Conservation (phyloP, 1,284 basidiomycete species). For the Cutaneotrichosporon sp. region DNA sequence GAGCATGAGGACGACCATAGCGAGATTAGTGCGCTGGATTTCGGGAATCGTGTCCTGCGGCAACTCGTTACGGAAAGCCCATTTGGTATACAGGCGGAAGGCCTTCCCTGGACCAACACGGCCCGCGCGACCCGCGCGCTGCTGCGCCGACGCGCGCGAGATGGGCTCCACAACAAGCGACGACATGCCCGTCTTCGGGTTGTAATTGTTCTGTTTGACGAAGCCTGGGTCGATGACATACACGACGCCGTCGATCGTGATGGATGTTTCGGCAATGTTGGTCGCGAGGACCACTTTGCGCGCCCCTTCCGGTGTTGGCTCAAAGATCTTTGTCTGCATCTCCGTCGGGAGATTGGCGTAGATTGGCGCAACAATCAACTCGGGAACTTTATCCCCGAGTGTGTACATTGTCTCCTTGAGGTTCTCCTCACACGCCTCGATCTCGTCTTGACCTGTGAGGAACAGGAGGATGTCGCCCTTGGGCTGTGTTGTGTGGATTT, state of each 20-base stretch:
- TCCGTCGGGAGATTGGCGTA: slow-evolving; percentile 97
- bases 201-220: slow-evolving; percentile 96
- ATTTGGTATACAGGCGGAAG: slow-evolving; percentile 72
- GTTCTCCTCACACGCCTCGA: slow-evolving; percentile 94
- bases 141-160: slow-evolving; percentile 93
- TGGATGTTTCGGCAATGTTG: slow-evolving; percentile 97
- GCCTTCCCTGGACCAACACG: slow-evolving; percentile 98
- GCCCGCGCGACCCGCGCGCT: slow-evolving; percentile 92
- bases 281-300: slow-evolving; percentile 96
- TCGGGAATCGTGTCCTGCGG: slow-evolving; percentile 60
- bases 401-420: slow-evolving; percentile 90
- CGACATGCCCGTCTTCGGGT: slow-evolving; percentile 94
- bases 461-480: slow-evolving; percentile 98
- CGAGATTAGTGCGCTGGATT: slow-evolving; percentile 52
- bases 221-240: slow-evolving; percentile 98
- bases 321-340: slow-evolving; percentile 99
- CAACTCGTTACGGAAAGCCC: slow-evolving; percentile 60
- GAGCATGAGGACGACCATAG: slow-evolving; percentile 56
- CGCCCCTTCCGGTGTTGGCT: slow-evolving; percentile 93
- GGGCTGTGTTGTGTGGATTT: slow-evolving; percentile 97
- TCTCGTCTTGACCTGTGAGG: slow-evolving; percentile 98
- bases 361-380: slow-evolving; percentile 93
- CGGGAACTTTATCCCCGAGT: slow-evolving; percentile 90
- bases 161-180: slow-evolving; percentile 90
- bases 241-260: slow-evolving; percentile 95